These are phyloP conservation scores for Ulota crispa DNA, from an alignment of 225 moss, liverwort and hornwort species.

Conservation along the genomic window DNA sequence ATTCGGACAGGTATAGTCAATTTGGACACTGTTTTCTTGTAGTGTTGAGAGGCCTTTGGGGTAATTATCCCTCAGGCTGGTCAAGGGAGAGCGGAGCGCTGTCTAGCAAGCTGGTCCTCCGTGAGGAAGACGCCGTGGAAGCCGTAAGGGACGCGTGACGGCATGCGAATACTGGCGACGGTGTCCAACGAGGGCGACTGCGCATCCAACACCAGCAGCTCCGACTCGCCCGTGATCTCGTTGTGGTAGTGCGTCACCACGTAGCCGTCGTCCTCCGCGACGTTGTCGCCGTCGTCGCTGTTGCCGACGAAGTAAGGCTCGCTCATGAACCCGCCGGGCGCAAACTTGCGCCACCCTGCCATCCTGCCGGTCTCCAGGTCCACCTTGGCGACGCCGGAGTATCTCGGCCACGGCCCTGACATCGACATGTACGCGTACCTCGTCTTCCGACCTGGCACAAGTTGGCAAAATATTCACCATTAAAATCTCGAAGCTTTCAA, in stretches of 20 bases:
- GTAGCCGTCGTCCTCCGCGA: constrained; percentile 51
- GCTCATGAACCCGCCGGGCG: constrained; percentile 34
- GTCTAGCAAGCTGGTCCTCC: constrained; percentile 36
- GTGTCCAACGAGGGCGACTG: constrained; percentile 33
- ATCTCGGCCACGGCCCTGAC: constrained; percentile 44
- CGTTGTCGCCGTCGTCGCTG: background rate
- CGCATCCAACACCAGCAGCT: constrained; percentile 51
- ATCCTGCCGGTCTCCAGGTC: constrained; percentile 27
- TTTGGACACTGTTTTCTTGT: too few relatives aligned
- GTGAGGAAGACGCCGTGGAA: constrained; percentile 54
- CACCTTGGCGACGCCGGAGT: constrained; percentile 39
- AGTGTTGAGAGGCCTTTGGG: too few relatives aligned
- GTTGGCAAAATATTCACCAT: background rate
- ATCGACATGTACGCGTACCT: constrained; percentile 39
- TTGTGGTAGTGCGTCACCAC: constrained; percentile 54
- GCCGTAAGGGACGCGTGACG: constrained; percentile 51
- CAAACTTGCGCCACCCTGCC: constrained; percentile 29
- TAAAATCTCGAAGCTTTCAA: too few relatives aligned
- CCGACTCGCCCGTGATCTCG: constrained; percentile 42
- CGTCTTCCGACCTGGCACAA: constrained; percentile 14
- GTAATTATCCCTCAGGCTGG: too few relatives aligned
- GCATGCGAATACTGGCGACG: constrained; percentile 39
- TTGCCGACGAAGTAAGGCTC: constrained; percentile 48
- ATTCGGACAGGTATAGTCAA: too few relatives aligned
- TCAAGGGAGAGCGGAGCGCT: constrained; percentile 23